phyloP scores from a whole-genome alignment of 2,329 filamentous ascomycete species.

The Pseudogymnoascus sp. region DNA sequence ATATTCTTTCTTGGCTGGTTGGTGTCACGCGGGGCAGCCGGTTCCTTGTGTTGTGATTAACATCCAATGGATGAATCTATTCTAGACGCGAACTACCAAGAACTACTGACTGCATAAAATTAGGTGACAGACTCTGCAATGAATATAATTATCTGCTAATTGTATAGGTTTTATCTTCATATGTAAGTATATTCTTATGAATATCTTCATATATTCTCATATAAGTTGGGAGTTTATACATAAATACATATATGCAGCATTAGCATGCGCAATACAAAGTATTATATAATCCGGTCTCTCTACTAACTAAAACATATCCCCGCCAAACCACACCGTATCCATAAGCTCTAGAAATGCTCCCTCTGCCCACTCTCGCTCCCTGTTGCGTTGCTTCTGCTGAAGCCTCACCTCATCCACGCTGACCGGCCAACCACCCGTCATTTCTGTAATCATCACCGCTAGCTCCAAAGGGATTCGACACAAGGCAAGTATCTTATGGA shows the following conservation, averaged over 20 bases:
- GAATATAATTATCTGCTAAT: no score
- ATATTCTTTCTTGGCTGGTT: no score
- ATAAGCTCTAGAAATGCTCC: neutral
- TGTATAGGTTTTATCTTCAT: no score
- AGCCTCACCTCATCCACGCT: neutral
- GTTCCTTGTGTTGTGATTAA: no score
- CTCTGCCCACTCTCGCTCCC: neutral
- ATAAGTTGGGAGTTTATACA: no score
- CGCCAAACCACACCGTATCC: neutral
- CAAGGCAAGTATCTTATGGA: neutral
- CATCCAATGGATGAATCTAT: no score
- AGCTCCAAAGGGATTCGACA: neutral
- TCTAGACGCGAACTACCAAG: no score
- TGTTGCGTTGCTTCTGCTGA: neutral
- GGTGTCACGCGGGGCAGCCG: no score
- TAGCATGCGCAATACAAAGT: neutral
- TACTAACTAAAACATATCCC: neutral
- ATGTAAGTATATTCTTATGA: no score
- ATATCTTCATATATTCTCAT: no score
- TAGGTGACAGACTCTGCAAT: no score
- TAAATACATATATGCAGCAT: neutral
- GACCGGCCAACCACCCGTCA: neutral
- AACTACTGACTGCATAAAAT: no score
- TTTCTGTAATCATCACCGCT: neutral
- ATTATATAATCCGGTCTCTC: neutral